A percentile compares a stretch with the other conserved stretches of the same genome.
Evolutionary conservation across 495 filamentous ascomycete genomes (phyloP).

Genomic region (Usnea hakonensis): DNA sequence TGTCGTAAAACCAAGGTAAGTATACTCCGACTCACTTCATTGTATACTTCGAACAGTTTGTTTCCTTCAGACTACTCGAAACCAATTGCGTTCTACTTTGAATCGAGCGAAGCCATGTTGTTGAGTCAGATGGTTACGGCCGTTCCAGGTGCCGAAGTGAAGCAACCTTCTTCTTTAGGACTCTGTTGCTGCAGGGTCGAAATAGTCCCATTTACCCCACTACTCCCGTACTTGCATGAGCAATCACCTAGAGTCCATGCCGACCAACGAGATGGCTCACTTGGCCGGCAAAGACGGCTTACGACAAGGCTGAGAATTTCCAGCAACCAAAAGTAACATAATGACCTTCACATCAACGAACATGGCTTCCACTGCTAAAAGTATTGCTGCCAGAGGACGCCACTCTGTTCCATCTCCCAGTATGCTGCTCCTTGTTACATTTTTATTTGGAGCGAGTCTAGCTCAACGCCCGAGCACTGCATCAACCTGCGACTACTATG

Average conservation of each 20-base stretch:
- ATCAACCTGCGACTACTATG: conserved; percentile 51
- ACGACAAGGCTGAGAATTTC: background rate
- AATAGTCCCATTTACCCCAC: no score
- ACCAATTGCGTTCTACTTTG: no score
- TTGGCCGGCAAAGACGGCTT: background rate
- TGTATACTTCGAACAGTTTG: background rate
- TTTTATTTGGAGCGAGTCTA: conserved; percentile 7
- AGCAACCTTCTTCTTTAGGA: background rate
- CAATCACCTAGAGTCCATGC: background rate
- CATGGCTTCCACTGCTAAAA: background rate
- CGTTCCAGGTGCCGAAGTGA: background rate
- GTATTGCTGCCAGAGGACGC: background rate
- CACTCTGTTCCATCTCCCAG: background rate
- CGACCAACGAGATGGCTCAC: background rate
- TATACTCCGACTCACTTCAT: background rate
- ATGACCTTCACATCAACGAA: background rate
- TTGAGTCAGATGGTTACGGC: background rate
- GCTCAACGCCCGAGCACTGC: conserved; percentile 39
- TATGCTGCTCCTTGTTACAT: conserved; percentile 3
- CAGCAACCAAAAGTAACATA: background rate
- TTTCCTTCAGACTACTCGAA: background rate
- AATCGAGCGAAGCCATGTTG: background rate
- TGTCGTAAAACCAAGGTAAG: background rate
- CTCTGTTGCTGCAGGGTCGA: background rate
- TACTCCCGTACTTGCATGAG: background rate